A percentile compares a stretch with the other conserved stretches of the same genome.
Evolutionary conservation across 306 rosid species (phyloP).

Genomic region (Rosa rugosa): DNA sequence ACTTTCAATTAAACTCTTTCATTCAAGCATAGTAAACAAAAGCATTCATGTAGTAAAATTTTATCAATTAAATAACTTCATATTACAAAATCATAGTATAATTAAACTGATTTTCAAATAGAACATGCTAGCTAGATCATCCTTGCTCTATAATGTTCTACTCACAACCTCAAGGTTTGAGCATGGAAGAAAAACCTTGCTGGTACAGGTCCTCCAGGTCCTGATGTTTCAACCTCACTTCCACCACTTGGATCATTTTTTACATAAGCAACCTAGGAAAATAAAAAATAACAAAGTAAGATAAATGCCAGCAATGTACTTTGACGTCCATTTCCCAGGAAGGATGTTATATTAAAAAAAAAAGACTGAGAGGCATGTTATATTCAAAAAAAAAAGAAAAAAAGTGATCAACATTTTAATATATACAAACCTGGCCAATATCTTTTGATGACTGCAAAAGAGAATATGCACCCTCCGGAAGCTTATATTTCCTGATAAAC

Average conservation of each 20-base stretch:
- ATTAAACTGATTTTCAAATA: too few species aligned
- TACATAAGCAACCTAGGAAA: neutral
- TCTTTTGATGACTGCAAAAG: conserved; percentile 65
- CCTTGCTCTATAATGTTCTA: too few species aligned
- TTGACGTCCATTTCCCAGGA: too few species aligned
- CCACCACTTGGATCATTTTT: neutral
- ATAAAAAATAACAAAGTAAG: neutral
- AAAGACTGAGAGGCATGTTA: too few species aligned
- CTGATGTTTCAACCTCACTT: neutral
- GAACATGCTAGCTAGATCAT: too few species aligned
- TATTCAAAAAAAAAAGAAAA: neutral
- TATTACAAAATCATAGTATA: too few species aligned
- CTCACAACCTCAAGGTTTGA: conserved; percentile 7
- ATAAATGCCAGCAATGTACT: neutral
- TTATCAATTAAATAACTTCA: too few species aligned
- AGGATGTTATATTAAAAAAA: too few species aligned
- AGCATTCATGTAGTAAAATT: too few species aligned
- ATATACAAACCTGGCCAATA: conserved; percentile 67
- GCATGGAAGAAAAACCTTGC: conserved; percentile 14
- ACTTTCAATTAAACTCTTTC: too few species aligned
- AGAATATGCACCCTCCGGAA: conserved; percentile 69
- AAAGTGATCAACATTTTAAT: neutral
- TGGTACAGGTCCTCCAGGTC: neutral
- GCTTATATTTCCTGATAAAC: conserved; percentile 55
- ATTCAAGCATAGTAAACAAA: too few species aligned